Conservation (phyloP, 2,329 filamentous ascomycete genomes). For the Chaetoscypha palmicola region DNA sequence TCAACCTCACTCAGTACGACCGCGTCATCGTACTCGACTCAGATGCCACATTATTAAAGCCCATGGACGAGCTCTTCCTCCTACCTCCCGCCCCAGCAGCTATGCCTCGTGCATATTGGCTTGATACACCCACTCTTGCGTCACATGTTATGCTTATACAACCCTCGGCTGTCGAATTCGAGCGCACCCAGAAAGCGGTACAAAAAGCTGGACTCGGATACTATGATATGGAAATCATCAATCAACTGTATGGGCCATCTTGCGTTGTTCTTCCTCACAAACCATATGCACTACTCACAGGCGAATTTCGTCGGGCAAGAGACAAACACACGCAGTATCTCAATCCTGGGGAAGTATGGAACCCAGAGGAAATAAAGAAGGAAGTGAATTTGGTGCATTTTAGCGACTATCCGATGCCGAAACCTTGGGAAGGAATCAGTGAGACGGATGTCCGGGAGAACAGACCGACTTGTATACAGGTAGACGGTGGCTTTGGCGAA, state of each 20-base stretch:
- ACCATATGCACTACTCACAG: slow-evolving; percentile 46
- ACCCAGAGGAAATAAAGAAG: slow-evolving; percentile 12
- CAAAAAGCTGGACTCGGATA: slow-evolving; percentile 19
- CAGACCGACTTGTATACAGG: neutral
- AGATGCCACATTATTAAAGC: slow-evolving; percentile 54
- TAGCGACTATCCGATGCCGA: slow-evolving; percentile 7
- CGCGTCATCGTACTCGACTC: slow-evolving; percentile 50
- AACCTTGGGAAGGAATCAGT: slow-evolving; percentile 7
- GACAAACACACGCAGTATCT: slow-evolving; percentile 39
- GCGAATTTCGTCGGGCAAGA: slow-evolving; percentile 47
- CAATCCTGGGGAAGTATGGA: slow-evolving; percentile 39
- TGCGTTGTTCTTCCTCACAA: slow-evolving; percentile 48
- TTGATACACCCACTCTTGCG: slow-evolving; percentile 48
- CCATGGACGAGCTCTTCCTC: slow-evolving; percentile 66
- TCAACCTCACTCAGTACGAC: slow-evolving; percentile 56
- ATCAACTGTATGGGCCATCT: neutral
- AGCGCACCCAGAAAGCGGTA: slow-evolving; percentile 28
- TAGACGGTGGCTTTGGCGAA: neutral
- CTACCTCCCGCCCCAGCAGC: slow-evolving; percentile 54
- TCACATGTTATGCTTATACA: slow-evolving; percentile 56
- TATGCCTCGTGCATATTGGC: slow-evolving; percentile 68
- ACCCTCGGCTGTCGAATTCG: slow-evolving; percentile 47
- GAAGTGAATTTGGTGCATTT: slow-evolving; percentile 8
- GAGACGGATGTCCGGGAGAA: slow-evolving; percentile 1
- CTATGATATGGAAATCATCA: slow-evolving; percentile 46